Conservation (phyloP, 345 rosid genomes). For the Angophora floribunda region DNA sequence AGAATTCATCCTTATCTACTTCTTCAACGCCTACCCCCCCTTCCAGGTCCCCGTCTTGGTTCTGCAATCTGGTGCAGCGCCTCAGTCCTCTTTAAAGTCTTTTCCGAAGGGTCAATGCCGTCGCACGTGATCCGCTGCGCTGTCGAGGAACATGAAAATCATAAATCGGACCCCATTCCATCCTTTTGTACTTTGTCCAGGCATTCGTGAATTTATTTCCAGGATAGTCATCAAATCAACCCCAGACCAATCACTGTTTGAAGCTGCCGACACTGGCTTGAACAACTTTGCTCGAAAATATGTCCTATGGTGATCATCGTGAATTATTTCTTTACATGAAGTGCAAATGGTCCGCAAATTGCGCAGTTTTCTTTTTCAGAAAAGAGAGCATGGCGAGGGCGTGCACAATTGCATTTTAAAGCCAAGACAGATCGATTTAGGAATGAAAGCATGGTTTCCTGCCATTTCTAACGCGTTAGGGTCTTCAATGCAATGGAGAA, state of each 20-base stretch:
- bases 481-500: background rate
- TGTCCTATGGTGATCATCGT: background rate
- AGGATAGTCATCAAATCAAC: background rate
- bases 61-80: background rate
- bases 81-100: background rate
- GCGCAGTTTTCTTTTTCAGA: background rate
- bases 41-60: background rate
- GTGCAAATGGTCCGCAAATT: background rate
- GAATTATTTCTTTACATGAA: background rate
- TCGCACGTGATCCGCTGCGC: background rate
- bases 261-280: background rate
- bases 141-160: background rate
- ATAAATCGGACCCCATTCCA: background rate
- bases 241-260: no score
- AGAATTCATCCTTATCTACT: background rate
- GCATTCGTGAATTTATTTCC: background rate
- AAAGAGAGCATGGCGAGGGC: background rate
- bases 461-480: background rate
- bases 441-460: background rate
- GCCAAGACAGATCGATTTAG: background rate
- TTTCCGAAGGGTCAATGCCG: background rate
- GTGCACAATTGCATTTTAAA: background rate
- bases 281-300: no score
- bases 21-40: background rate
- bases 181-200: background rate